phyloP scores from a whole-genome alignment of 768 basidiomycete species.

The Coprinopsis marcescibilis region DNA sequence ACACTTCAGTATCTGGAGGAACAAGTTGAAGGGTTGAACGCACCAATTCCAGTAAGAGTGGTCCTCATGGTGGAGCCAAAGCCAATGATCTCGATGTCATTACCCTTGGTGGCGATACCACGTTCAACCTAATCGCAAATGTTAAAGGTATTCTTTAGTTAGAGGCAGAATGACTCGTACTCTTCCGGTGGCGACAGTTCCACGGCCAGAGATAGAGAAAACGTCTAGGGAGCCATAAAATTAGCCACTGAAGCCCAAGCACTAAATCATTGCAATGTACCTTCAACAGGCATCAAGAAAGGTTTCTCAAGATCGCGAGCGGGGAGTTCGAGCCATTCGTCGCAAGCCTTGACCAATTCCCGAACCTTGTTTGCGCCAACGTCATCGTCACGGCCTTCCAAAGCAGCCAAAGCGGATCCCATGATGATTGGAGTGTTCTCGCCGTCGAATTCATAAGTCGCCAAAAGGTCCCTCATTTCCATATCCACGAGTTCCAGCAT shows the following conservation, averaged over 20 bases:
- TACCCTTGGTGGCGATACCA: slow-evolving; percentile 84
- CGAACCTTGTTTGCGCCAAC: slow-evolving; percentile 77
- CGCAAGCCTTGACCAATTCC: slow-evolving; percentile 82
- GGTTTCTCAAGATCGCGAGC: slow-evolving; percentile 43
- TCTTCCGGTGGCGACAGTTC: slow-evolving; percentile 94
- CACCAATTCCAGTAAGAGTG: slow-evolving; percentile 90
- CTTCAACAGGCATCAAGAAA: slow-evolving; percentile 7
- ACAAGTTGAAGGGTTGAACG: too few species aligned
- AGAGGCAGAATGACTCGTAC: slow-evolving; percentile 37
- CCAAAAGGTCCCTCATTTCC: slow-evolving; percentile 97
- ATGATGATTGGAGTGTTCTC: slow-evolving; percentile 97
- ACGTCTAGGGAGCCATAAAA: slow-evolving; percentile 94
- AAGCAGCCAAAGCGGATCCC: slow-evolving; percentile 93
- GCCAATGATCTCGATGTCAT: slow-evolving; percentile 91
- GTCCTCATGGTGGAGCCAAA: slow-evolving; percentile 80
- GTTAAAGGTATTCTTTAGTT: background rate
- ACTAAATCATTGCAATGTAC: background rate
- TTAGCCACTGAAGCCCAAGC: slow-evolving; percentile 28
- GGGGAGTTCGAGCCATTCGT: slow-evolving; percentile 93
- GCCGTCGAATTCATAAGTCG: slow-evolving; percentile 92
- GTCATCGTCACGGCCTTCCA: slow-evolving; percentile 78
- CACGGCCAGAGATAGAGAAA: slow-evolving; percentile 97
- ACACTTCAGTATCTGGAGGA: too few species aligned
- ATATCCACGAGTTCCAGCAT: slow-evolving; percentile 99
- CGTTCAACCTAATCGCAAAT: slow-evolving; percentile 68